Conservation (phyloP, 768 basidiomycete species). For the Tylopilus sp. region DNA sequence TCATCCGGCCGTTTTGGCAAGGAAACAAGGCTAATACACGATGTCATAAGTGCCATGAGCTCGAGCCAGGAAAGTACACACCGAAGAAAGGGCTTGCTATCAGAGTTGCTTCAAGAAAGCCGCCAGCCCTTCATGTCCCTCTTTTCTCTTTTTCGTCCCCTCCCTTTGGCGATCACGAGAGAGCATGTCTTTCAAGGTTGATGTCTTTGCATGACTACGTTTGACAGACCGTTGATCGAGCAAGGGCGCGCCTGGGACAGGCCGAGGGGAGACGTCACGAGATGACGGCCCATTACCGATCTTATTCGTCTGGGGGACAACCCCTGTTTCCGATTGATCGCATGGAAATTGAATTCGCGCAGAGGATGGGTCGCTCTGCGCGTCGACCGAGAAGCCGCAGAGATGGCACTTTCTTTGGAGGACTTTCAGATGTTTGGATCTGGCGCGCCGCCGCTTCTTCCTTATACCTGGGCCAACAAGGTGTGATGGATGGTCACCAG, state of each 20-base stretch:
- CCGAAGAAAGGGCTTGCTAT: not conserved
- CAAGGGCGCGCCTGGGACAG: not conserved
- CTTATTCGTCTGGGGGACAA: not conserved
- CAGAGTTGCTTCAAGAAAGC: constrained; percentile 41
- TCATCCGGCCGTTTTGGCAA: not conserved
- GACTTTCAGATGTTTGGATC: not conserved
- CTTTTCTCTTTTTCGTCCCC: constrained; percentile 25
- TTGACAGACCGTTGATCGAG: constrained; percentile 40
- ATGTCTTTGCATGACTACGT: constrained; percentile 30
- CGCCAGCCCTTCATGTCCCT: constrained; percentile 41
- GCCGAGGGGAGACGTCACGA: not conserved
- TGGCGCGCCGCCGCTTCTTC: constrained; percentile 14
- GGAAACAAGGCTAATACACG: not conserved
- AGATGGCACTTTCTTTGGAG: constrained; percentile 17
- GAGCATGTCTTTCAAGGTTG: constrained; percentile 60
- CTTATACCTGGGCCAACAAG: constrained; percentile 26
- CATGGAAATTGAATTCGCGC: not conserved
- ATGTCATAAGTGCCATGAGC: not conserved
- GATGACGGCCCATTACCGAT: not conserved
- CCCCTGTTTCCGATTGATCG: not conserved
- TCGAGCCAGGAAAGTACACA: not conserved
- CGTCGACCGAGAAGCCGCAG: constrained; percentile 17
- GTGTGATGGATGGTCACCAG: constrained; percentile 37
- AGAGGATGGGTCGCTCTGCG: not conserved
- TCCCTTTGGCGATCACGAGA: constrained; percentile 53